Percentiles rank a stretch among this genome's conserved stretches.
phyloP scores from a whole-genome alignment of 177 flowering plant genomes.

The Vitis hybrid region DNA sequence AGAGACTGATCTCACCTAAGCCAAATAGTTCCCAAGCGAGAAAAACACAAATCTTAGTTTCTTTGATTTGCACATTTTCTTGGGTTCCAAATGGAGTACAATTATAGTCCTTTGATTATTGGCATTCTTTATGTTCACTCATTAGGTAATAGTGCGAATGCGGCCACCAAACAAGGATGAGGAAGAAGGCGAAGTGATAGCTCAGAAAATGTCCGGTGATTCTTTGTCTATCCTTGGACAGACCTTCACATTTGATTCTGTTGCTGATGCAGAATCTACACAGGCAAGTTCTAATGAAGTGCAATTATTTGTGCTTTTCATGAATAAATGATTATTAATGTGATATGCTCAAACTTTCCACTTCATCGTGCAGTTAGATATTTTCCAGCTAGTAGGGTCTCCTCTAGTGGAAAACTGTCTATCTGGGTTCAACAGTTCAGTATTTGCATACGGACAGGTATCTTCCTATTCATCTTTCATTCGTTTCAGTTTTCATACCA shows the following conservation, averaged over 20 bases:
- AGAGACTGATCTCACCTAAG: neutral
- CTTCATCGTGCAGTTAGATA: constrained; percentile 55
- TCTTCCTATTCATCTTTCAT: neutral
- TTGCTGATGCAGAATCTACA: constrained; percentile 64
- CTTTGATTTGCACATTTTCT: neutral
- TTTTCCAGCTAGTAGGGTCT: constrained; percentile 82
- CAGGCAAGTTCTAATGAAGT: constrained; percentile 47
- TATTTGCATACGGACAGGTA: constrained; percentile 99
- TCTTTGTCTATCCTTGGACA: constrained; percentile 75
- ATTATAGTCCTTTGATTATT: neutral
- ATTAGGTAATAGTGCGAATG: constrained; percentile 83
- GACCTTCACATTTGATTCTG: constrained; percentile 79
- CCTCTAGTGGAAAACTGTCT: constrained; percentile 97
- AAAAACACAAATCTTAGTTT: neutral
- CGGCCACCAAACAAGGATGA: constrained; percentile 69
- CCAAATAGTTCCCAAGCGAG: neutral
- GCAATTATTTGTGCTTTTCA: neutral
- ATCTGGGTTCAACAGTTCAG: constrained; percentile 95
- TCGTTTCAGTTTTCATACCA: neutral
- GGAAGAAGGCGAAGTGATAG: constrained; percentile 68
- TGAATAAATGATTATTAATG: neutral
- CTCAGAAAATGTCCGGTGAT: constrained; percentile 58
- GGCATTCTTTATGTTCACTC: neutral
- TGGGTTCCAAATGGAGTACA: neutral
- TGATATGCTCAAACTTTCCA: neutral